Evolutionary conservation across 2,329 filamentous ascomycete genomes (phyloP).

Genomic region (Cladosporium sphaerospermum): DNA sequence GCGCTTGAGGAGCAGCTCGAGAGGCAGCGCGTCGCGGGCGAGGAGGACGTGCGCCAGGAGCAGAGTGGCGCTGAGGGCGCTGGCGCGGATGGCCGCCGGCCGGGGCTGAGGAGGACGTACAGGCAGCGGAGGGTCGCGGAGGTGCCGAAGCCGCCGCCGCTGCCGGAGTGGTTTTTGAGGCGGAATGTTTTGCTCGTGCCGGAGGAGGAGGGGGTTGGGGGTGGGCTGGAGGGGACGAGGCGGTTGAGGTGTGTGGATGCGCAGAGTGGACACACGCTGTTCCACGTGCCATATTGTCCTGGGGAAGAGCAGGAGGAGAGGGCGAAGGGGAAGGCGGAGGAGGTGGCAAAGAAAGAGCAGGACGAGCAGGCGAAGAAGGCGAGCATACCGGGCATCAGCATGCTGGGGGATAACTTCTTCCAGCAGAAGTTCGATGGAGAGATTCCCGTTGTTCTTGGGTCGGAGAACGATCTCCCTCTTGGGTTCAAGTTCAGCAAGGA

Average conservation of each 20-base stretch:
- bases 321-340: neutral
- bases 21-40: slow-evolving; percentile 14
- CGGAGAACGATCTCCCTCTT: slow-evolving; percentile 4
- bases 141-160: slow-evolving; percentile 26
- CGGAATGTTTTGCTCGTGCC: slow-evolving; percentile 29
- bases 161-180: slow-evolving; percentile 34
- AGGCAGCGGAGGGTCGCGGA: slow-evolving; percentile 10
- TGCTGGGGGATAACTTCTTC: slow-evolving; percentile 19
- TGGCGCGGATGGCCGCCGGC: slow-evolving; percentile 10
- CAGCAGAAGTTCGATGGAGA: slow-evolving; percentile 15
- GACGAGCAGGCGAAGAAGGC: slow-evolving; percentile 12
- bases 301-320: slow-evolving; percentile 8
- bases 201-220: slow-evolving; percentile 1
- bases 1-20: slow-evolving; percentile 18
- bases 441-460: slow-evolving; percentile 3
- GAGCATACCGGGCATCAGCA: slow-evolving; percentile 9
- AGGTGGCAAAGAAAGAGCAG: slow-evolving; percentile 12
- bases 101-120: slow-evolving; percentile 4
- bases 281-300: slow-evolving; percentile 24
- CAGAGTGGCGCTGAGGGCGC: slow-evolving; percentile 2
- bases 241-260: slow-evolving; percentile 25
- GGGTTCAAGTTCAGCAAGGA: neutral
- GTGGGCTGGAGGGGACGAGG: slow-evolving; percentile 11
- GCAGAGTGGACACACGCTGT: slow-evolving; percentile 27
- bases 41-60: slow-evolving; percentile 3